Evolutionary conservation across 768 basidiomycete genomes (phyloP).

Genomic region (Pleurotus tuoliensis): DNA sequence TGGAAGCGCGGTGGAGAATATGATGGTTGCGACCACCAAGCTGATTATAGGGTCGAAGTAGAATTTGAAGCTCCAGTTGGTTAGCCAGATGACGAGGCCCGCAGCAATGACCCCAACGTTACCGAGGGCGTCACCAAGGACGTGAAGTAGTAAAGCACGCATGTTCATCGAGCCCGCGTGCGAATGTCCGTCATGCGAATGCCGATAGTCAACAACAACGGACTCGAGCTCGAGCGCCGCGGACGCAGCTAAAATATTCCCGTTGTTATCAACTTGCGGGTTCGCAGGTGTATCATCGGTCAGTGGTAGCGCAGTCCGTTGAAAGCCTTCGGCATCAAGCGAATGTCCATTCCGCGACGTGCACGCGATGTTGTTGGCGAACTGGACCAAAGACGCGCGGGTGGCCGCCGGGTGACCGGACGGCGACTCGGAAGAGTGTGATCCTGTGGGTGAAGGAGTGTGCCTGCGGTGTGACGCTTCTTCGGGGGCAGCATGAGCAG

Average conservation of each 20-base stretch:
- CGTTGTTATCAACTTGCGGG: too few species aligned
- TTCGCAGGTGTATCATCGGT: background rate
- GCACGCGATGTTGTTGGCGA: constrained; percentile 78
- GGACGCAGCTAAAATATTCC: too few species aligned
- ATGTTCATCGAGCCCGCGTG: constrained; percentile 92
- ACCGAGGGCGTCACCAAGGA: constrained; percentile 93
- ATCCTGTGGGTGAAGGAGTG: constrained; percentile 33
- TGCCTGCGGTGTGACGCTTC: constrained; percentile 24
- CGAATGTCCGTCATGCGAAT: constrained; percentile 23
- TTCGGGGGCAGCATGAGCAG: constrained; percentile 25
- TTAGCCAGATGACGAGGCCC: constrained; percentile 92
- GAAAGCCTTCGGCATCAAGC: background rate
- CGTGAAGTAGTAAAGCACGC: constrained; percentile 90
- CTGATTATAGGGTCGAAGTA: constrained; percentile 94
- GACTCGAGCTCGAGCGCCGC: constrained; percentile 7
- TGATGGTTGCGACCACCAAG: constrained; percentile 91
- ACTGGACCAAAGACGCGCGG: constrained; percentile 70
- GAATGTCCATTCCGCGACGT: constrained; percentile 20
- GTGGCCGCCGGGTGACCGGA: constrained; percentile 80
- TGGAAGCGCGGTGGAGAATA: constrained; percentile 92
- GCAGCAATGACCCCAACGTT: constrained; percentile 97
- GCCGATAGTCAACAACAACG: constrained; percentile 4
- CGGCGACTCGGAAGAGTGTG: constrained; percentile 46
- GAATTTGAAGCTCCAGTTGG: constrained; percentile 77
- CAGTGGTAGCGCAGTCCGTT: background rate